Evolutionary conservation across 495 filamentous ascomycete genomes (phyloP), one percentile per base, ranked within the genome.

Genomic region (Lepraria neglecta): DNA sequence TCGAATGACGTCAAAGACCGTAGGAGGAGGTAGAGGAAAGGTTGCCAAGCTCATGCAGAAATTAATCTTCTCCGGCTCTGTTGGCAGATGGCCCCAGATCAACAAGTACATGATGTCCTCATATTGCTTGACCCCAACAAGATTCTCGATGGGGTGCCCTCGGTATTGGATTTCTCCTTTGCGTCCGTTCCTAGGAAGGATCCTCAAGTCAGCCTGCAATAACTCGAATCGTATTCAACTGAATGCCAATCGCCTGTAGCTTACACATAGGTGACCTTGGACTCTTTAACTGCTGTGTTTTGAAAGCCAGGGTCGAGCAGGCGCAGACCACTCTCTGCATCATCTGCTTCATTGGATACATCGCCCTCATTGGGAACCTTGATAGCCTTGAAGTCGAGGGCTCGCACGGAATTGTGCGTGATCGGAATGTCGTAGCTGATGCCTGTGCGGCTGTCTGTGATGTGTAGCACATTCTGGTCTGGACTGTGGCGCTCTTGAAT

Each of bases 251-350:
- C 4, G 9, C 12, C 6, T 38, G 19, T 11, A 10, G 57, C 63
- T 47, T 50, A 56, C 60, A 78, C 75, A 50, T 74, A 76, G 6
- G 78, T 80, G 59, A 82, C 76, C 24, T 66, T 67, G 19, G 69
- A 72, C 58, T 72, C 61, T 24, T 69, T 73, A 10, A 75, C 75
- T 1, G 77, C 78, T 15, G 79, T 81, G 61, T 81, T 80, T 40
- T 69, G 64, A 64, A 74, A 81, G 1, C 74, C 79, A 7, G 74
- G 73, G 62, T 81, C 79, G 17, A 74, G 71, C 14, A 81, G 60
- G 7, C 73, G 64, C 9, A 81, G 69, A 1, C 77, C 77, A 4
- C 51, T 30, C 3, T 60, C 17, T 0, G 10, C 19, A 6, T 63
- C 47, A 6, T 63, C 44, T 6, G 56, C 33, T 24, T 24, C 24